These are phyloP conservation scores for Fusarium staphyleae DNA, from an alignment of 2,329 filamentous ascomycete species.

Conservation along the genomic window DNA sequence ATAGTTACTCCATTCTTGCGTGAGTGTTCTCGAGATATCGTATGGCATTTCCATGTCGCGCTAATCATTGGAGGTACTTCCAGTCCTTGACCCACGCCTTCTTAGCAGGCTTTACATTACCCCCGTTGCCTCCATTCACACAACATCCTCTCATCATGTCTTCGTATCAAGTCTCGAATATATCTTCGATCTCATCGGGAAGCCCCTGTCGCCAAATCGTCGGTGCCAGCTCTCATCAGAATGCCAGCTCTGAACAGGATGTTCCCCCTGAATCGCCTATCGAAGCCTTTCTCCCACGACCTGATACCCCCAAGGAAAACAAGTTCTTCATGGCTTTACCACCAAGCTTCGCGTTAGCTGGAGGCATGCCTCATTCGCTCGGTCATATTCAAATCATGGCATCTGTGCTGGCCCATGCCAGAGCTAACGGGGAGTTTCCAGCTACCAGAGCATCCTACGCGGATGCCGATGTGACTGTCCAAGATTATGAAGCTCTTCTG, in stretches of 20 bases:
- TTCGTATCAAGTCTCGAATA: neutral
- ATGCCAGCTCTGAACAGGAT: slow-evolving; percentile 8
- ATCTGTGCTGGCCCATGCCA: slow-evolving; percentile 40
- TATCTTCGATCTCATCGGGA: neutral
- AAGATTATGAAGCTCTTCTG: slow-evolving; percentile 45
- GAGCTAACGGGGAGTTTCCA: slow-evolving; percentile 45
- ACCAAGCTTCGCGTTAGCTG: neutral
- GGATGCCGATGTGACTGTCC: slow-evolving; percentile 38
- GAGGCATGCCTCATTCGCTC: slow-evolving; percentile 5
- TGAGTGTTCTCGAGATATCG: slow-evolving; percentile 2
- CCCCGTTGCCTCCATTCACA: neutral
- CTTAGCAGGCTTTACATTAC: neutral
- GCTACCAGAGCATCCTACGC: slow-evolving; percentile 38
- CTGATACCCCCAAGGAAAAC: neutral
- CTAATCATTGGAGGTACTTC: slow-evolving; percentile 1
- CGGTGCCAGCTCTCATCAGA: slow-evolving; percentile 7
- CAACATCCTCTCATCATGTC: slow-evolving; percentile 1
- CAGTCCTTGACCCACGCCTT: neutral
- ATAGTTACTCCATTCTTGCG: neutral
- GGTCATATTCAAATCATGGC: slow-evolving; percentile 45
- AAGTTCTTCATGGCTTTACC: neutral
- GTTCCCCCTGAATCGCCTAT: slow-evolving; percentile 36
- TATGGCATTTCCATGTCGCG: neutral
- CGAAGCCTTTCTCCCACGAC: slow-evolving; percentile 12
- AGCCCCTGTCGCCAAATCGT: neutral